Evolutionary conservation across 139 green algal species (phyloP).

Genomic region (Volvox reticuliferus): DNA sequence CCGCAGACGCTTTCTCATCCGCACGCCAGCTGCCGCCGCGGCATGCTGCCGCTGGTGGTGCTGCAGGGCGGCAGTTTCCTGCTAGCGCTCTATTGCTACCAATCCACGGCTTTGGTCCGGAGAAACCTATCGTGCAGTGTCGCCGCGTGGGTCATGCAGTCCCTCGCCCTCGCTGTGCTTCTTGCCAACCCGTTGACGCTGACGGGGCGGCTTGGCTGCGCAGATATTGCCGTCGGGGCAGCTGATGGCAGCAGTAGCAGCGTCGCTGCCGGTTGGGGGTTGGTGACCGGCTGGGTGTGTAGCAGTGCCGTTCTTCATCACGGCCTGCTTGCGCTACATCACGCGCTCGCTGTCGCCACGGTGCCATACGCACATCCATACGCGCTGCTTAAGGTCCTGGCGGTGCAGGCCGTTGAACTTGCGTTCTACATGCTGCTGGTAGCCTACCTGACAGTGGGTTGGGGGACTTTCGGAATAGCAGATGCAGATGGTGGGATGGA

Average conservation of each 20-base stretch:
- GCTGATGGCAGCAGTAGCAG: neutral
- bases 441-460: neutral
- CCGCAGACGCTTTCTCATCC: neutral
- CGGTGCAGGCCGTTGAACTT: neutral
- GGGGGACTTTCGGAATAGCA: neutral
- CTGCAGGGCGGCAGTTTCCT: conserved; percentile 4
- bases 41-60: neutral
- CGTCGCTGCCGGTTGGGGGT: no score
- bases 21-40: neutral
- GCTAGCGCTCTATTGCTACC: neutral
- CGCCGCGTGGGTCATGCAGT: neutral
- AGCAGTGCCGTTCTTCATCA: neutral
- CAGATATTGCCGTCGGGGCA: neutral
- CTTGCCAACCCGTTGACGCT: neutral
- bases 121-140: neutral
- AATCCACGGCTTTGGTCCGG: neutral
- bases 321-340: neutral
- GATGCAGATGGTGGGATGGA: neutral
- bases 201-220: neutral
- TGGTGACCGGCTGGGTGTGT: neutral
- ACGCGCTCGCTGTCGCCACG: neutral
- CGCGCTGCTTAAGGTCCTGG: conserved; percentile 8
- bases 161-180: neutral
- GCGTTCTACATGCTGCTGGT: neutral
- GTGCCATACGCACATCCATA: neutral